Conservation (phyloP, 768 basidiomycete genomes). For the Asterophora lycoperdoides region DNA sequence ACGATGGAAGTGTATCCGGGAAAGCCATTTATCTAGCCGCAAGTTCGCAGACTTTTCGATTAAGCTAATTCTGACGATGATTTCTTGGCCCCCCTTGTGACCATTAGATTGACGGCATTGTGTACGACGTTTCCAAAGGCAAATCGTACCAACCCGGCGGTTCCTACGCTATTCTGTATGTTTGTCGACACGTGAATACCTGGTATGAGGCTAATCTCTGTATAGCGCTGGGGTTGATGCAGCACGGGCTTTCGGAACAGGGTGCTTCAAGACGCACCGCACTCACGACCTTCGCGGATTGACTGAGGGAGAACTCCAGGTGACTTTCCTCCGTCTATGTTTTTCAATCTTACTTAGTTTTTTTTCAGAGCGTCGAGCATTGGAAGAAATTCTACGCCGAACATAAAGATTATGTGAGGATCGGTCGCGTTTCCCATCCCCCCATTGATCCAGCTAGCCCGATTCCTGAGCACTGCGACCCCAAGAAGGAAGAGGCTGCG, state of each 20-base stretch:
- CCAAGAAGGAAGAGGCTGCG: conserved; percentile 45
- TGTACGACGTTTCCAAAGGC: conserved; percentile 86
- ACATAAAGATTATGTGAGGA: conserved; percentile 73
- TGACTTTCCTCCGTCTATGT: conserved; percentile 29
- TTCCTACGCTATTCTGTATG: conserved; percentile 70
- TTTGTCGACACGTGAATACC: conserved; percentile 13
- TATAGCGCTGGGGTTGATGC: conserved; percentile 78
- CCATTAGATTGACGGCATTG: conserved; percentile 80
- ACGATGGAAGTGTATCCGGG: conserved; percentile 62
- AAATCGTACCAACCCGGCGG: conserved; percentile 87
- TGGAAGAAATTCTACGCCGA: conserved; percentile 91
- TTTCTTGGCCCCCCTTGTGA: background rate
- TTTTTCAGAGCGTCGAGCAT: conserved; percentile 61
- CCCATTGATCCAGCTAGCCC: conserved; percentile 75
- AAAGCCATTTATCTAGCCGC: conserved; percentile 85
- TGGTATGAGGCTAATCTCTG: conserved; percentile 16
- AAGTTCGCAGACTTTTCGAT: conserved; percentile 20
- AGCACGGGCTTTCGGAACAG: conserved; percentile 89
- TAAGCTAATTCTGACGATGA: background rate
- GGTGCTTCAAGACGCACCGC: conserved; percentile 86
- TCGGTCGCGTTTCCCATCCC: conserved; percentile 71
- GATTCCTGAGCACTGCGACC: conserved; percentile 71
- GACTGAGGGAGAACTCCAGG: conserved; percentile 63
- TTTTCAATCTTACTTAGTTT: background rate
- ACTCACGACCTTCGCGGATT: conserved; percentile 91